Evolutionary conservation across 306 rosid genomes (phyloP), one percentile per base, ranked within the genome.

Genomic region (Cicer bijugum): DNA sequence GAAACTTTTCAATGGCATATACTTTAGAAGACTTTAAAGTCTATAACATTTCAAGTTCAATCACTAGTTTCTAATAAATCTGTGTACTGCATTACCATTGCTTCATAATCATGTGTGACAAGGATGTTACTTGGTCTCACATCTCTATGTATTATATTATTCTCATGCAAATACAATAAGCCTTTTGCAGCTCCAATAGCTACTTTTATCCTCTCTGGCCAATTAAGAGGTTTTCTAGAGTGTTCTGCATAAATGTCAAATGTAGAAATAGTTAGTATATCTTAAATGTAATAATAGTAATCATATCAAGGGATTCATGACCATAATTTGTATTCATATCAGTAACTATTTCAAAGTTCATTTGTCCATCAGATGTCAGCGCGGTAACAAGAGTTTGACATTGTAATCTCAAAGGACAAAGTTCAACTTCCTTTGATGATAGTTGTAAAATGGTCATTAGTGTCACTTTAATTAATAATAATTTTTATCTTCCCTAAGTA

Each of bases 61-160:
- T 14, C 60, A 67, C 37, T 20, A 70, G 28, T 39, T 14, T 61
- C 8, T 45, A 38, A 44, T 20, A 38, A 44, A 62, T 39, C 35
- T 48, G 12, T 46, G 50, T 53, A 47, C 11, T 72, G 39, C 57
- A 69, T 85, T 87, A 89, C 95, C 92, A 88, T 63, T 40, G 92
- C 74, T 77, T 91, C 85, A 42, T 80, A 60, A 76, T 89, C 92
- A 81, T 89, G 95, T 9, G 95, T 89, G 20, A 91, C 81, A 47
- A 91, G 97, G 74, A 91, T 89, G 82, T 91, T 91, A 67, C 86
- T 91, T 46, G 97, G 91, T 69, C 95, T 89, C 82, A 91, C 79
- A 65, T 91, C 95, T 85, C 92, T 84, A 73, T 91, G 95, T 75
- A 91, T 86, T 73, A 89, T 85, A 61, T 83, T 87, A 78, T 84